Base-by-base conservation (phyloP, 176 grass and related monocot species). In the Miscanthus lutarioriparius region DNA sequence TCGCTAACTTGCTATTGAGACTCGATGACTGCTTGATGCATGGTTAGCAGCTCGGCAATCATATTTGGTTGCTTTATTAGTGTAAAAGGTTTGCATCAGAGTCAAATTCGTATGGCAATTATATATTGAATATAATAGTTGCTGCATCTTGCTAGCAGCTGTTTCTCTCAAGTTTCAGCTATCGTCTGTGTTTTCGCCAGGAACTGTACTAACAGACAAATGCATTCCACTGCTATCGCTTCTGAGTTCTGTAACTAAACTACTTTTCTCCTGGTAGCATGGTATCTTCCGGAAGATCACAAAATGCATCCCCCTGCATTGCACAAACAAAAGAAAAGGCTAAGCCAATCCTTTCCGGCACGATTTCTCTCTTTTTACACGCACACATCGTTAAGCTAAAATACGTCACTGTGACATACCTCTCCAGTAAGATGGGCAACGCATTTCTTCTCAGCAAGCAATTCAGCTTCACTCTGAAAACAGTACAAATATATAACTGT, bases 371-470 rank as follows among this genome's bases (percentile, higher is more conserved):
- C 38, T 16, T 59, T 69, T 14, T 5, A 7, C 6, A 15, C 41
- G 10, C 8, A 47, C 26, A 56, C 22, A 6, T 11, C 1, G 22
- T 9, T 70, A 58, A 27, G 26, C 62, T 16, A 70, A 85, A 69
- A n/a, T 45, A 56, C 53, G 32, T 1, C 36, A 17, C 71, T 39
- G 47, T 68, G 80, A 37, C 74, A 68, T 81, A 94, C 96, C 93
- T 98, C 96, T 83, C 96, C 96, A 30, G 91, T 98, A 75, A 98
- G 96, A 89, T 98, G 96, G 23, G 87, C 96, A 49, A 95, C 96
- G 11, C 96, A 95, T 87, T 92, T 92, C 78, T 94, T 98, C 91
- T 98, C 96, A 44, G 96, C 96, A 39, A 98, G 82, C 64, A 98
- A 74, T 87, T 98, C 96, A 69, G 85, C 93, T 87, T 98, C 96